Evolutionary conservation across 1,284 basidiomycete genomes (phyloP), one percentile per base, ranked within the genome.

Genomic region (Rhodotorula sp.): DNA sequence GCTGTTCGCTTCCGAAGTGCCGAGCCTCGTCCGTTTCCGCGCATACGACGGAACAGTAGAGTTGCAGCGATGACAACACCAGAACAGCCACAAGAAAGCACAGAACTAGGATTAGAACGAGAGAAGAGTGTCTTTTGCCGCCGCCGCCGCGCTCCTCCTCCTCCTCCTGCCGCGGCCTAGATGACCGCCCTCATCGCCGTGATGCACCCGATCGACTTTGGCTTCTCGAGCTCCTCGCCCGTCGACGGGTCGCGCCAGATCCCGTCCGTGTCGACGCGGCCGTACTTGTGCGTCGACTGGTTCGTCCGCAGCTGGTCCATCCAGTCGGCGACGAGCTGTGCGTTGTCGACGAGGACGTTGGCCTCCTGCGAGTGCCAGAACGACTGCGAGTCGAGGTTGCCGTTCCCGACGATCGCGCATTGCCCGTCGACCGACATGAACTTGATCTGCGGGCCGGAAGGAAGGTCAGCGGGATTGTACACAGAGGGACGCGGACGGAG

Each of bases 331-430:
- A 89, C 87, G 64, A 90, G 84, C 69, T 85, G 82, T 44, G 84
- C 79, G 34, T 84, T 87, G 80, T 92, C 90, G 61, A 91, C 84
- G 85, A 92, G 87, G 69, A 91, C 84, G 79, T 92, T 75, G 78
- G 89, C 86, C 79, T 92, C 90, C 76, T 90, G 88, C 54, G 87
- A 88, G 81, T 92, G 91, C 84, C 87, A 91, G 88, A 90, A 91
- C 27, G 86, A 87, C 79, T 91, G 89, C n/a, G 86, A 87, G 75
- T 88, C 88, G 59, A 75, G 73, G 78, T 89, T 89, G 15, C 88
- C 88, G 68, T 86, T 88, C 8, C 90, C 90, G 37, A 87, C 83
- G 70, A 92, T 91, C 32, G 86, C 86, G 41, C 91, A 86, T 76
- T 86, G 83, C 73, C 88, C 88, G 78, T 92, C 90, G 73, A 90